Evolutionary conservation across 148 eudicot species (phyloP), one percentile per base, ranked within the genome.

Genomic region (Rhododendron williamsianum): DNA sequence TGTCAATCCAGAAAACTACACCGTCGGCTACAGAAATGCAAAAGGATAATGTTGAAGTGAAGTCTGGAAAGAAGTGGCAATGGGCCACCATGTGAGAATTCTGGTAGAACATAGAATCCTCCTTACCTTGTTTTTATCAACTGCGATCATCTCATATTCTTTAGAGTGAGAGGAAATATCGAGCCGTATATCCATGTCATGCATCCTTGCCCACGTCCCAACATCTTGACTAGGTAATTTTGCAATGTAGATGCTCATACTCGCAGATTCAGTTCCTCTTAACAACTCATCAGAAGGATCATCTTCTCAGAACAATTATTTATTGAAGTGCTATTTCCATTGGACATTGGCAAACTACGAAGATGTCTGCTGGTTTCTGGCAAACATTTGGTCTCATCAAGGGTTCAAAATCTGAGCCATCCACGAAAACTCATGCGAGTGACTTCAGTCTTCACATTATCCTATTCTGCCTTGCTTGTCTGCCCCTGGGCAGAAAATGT

Each of bases 391-490:
- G 19, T 33, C 65, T 80, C 74, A 16, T 46, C 8, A 45, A 54
- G 12, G 36, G 38, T 45, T 65, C 36, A 69, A 67, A 63, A 82
- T 23, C 41, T 15, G 30, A 63, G 41, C 72, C 74, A 60, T 38
- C 48, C 33, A 60, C 6, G 36, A 63, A 81, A 82, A 60, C 35
- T 9, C 52, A 23, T 41, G 52, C 81, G 71, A 27, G 91, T 85
- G 67, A 87, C 86, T 19, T 85, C 85, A 78, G 60, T 4, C 60
- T 16, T 54, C 60, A 54, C 65, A 80, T 91, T 83, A 81, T 88
- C 89, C n/a, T 15, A 84, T 58, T 91, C 89, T 85, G 87, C 81
- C 74, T 80, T 58, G 9, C 25, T 65, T 25, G 27, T 19, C 76
- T 19, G 18, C 48, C 30, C 76, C 60, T 51, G 36, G 49, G 76